Base-by-base conservation (phyloP, 1,284 basidiomycete genomes). In the Puccinia polysora region DNA sequence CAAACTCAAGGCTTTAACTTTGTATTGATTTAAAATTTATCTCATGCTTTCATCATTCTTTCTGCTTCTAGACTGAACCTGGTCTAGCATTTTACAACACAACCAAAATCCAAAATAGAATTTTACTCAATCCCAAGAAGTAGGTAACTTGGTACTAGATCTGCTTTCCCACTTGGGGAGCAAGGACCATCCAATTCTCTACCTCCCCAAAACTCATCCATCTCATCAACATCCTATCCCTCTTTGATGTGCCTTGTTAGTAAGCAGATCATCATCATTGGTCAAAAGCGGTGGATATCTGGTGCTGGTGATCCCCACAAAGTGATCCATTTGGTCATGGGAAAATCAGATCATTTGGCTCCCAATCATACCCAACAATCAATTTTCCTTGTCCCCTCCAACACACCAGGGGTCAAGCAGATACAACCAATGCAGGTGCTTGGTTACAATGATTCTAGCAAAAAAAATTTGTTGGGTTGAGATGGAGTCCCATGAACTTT, bases 211-310 rank as follows among this genome's bases (percentile, higher is more conserved):
- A n/a, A n/a, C n/a, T n/a, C 32, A 20, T 52, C 28, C 2, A 15
- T 12, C 18, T 8, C 25, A n/a, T 47, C 43, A 53, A 28, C 20
- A 18, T 40, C 18, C 8, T 43, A 8, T 43, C 18, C 40, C 40
- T 8, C 8, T 7, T 52, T 52, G 50, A 8, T 52, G 15, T n/a
- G 8, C 18, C 40, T 86, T 75, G 89, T 94, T 79, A 91, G 91
- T 56, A 82, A 92, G 77, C 88, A 93, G 75, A 90, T 97, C 75
- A 87, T 96, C 74, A 88, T 98, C 77, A 94, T 90, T 78, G 95
- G 95, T 0, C 92, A 95, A 82, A 98, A 98, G 85, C 97, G 95
- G 94, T 97, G 90, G 89, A 97, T 97, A 80, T 93, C 91, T 50
- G 95, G 95, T 63, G 95, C 95, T 4, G 94, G 94, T 40, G 94